Base-by-base conservation (phyloP, 2,329 filamentous ascomycete genomes). In the Whalleya microplaca region DNA sequence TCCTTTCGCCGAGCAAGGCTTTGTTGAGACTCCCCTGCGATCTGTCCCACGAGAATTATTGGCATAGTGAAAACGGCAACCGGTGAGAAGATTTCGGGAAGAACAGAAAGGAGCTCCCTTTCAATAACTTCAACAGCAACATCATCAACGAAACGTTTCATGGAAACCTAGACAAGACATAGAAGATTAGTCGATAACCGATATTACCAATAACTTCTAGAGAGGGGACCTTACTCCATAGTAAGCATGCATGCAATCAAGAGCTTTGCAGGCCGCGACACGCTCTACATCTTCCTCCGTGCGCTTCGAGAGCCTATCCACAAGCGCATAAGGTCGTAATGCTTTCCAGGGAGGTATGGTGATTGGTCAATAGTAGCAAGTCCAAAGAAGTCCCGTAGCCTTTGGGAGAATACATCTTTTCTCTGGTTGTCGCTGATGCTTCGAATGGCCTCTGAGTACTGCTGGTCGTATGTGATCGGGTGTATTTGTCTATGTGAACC, bases 391-490 rank as follows among this genome's bases (percentile, higher is more conserved):
- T 56, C 23, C 16, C 51, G 16, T 2, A 73, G n/a, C 2, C 68
- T 57, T 20, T 48, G 20, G 3, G 56, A 46, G 19, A 53, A 47
- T 10, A 58, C 50, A 12, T 67, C 49, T 58, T 48, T 59, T 58
- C 46, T 59, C 45, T 54, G 48, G 29, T 42, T 18, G 7, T 51
- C 45, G 12, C 54, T 48, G 6, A 68, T 52, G 0, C 66, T 63
- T 27, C 75, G 69, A 1, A 81, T 66, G 0, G 64, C 69, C 14
- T 79, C 68, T 0, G 72, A 73, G 21, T 79, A 80, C 37, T 80
- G 70, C 16, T 77, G 69, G 41, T 84, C 82, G 59, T 85, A 85
- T 0, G 81, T 86, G 37, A 83, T 81, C 0, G 80, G 80, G 61
- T 83, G 78, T 0, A 73, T 64, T 8, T 69, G 66, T 58, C 73